A percentile compares a stretch with the other conserved stretches of the same genome.
These are phyloP conservation scores for Candida insectalens DNA, from an alignment of 805 yeast species.

Conservation along the genomic window DNA sequence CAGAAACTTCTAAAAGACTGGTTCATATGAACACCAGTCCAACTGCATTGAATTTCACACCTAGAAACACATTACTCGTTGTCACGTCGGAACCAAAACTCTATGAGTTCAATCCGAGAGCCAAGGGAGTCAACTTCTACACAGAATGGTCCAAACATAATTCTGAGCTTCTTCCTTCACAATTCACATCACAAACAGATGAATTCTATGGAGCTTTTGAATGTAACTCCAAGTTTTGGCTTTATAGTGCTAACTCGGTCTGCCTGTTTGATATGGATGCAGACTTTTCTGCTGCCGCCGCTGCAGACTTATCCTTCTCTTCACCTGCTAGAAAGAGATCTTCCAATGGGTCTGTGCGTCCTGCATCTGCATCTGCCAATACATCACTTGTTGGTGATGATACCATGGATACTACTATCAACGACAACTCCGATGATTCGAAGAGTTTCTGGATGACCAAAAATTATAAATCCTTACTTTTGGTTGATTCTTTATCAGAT, in stretches of 20 bases:
- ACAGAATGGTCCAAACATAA: constrained; percentile 77
- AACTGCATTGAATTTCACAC: constrained; percentile 50
- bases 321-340: constrained; percentile 15
- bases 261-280: constrained; percentile 58
- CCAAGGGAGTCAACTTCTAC: constrained; percentile 24
- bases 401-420: constrained; percentile 8
- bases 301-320: constrained; percentile 4
- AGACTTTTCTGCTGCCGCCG: constrained; percentile 37
- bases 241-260: constrained; percentile 83
- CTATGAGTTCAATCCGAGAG: constrained; percentile 46
- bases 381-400: constrained; percentile 4
- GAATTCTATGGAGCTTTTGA: constrained; percentile 65
- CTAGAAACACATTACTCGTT: constrained; percentile 40
- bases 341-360: constrained; percentile 19
- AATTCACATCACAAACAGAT: constrained; percentile 47
- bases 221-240: constrained; percentile 48
- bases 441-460: constrained; percentile 65
- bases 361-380: constrained; percentile 4
- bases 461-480: constrained; percentile 65
- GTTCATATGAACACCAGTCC: constrained; percentile 53
- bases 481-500: constrained; percentile 40
- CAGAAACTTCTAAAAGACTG: constrained; percentile 28
- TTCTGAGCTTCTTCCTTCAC: constrained; percentile 63
- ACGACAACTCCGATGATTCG: constrained; percentile 16
- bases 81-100: constrained; percentile 69